These are phyloP conservation scores for Tritrichomonas musculus DNA, from an alignment of 208 protist genomes.

Conservation along the genomic window DNA sequence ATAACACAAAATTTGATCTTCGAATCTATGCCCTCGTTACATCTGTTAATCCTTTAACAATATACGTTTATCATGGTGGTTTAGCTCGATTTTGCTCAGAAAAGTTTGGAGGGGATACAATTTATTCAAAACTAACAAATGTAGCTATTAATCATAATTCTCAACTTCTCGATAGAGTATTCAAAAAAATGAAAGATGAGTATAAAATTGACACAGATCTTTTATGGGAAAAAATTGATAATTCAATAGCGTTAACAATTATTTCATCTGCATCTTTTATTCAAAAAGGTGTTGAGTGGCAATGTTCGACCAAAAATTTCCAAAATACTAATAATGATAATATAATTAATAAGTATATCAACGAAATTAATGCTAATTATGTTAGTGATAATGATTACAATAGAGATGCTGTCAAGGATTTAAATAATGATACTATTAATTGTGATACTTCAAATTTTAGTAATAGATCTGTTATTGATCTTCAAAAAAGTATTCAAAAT, in stretches of 20 bases:
- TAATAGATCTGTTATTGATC: no score
- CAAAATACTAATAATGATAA: no score
- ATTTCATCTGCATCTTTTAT: not conserved
- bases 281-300: not conserved
- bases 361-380: no score
- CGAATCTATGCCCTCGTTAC: not conserved
- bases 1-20: slow-evolving; percentile 24
- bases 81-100: not conserved
- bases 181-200: no score
- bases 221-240: not conserved
- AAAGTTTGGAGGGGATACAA: not conserved
- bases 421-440: no score
- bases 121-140: not conserved
- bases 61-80: not conserved
- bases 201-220: not conserved
- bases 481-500: no score
- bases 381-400: no score
- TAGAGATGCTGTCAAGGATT: no score
- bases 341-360: no score
- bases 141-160: not conserved
- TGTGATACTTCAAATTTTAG: no score
- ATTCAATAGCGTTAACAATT: not conserved
- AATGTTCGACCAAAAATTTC: not conserved
- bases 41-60: not conserved
- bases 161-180: no score